A percentile compares a stretch with the other conserved stretches of the same genome.
Conservation (phyloP, 2,329 filamentous ascomycete species). For the Colletotrichum sp. region DNA sequence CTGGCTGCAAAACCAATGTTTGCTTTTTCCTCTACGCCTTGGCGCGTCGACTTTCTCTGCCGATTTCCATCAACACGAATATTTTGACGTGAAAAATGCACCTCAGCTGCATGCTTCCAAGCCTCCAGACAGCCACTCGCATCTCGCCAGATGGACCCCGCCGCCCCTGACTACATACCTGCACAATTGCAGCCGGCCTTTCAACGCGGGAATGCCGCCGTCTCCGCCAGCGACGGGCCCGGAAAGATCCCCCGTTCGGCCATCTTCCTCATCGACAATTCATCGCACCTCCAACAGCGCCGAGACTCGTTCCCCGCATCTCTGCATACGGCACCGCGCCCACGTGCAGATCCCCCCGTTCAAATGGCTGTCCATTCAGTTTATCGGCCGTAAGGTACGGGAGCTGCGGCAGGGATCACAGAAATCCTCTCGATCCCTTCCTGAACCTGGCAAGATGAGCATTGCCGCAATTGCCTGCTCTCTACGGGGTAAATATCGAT, state of each 20-base stretch:
- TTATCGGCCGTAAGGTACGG: conserved; percentile 5
- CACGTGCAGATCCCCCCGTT: conserved; percentile 3
- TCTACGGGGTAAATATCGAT: not conserved
- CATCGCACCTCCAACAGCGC: not conserved
- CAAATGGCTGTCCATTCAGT: not conserved
- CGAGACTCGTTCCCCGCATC: not conserved
- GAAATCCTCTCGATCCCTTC: not conserved
- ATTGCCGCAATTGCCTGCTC: not conserved
- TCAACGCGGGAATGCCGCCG: not conserved
- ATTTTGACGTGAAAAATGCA: not conserved
- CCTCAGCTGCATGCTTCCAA: not conserved
- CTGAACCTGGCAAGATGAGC: not conserved
- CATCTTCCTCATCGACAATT: not conserved
- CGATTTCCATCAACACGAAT: not conserved
- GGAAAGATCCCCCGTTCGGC: not conserved
- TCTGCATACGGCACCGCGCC: not conserved
- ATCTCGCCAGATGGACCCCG: not conserved
- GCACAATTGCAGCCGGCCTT: not conserved
- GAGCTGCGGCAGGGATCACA: not conserved
- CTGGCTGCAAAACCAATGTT: not conserved
- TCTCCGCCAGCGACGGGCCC: not conserved
- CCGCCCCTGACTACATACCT: not conserved
- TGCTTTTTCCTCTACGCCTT: conserved; percentile 11
- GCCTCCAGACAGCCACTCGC: not conserved
- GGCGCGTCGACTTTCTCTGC: not conserved